Evolutionary conservation across 2,329 filamentous ascomycete genomes (phyloP).

Genomic region (Aspergillus felis): DNA sequence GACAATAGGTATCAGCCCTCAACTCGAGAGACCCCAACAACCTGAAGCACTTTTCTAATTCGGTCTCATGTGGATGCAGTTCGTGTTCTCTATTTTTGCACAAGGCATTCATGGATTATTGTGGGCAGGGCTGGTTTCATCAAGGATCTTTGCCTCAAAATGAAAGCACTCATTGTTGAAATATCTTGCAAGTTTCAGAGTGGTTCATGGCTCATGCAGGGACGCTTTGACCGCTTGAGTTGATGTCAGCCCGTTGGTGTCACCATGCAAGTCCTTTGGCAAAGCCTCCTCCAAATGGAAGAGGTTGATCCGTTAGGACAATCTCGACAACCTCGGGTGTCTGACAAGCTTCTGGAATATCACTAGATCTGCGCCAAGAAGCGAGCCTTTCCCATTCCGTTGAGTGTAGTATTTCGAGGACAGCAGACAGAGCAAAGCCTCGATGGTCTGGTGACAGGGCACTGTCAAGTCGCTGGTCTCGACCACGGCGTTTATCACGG

Average conservation of each 20-base stretch:
- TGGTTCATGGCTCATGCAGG: background rate
- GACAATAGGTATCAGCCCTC: conserved; percentile 1
- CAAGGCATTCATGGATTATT: background rate
- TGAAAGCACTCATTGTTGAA: background rate
- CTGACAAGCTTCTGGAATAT: conserved; percentile 15
- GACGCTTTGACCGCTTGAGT: background rate
- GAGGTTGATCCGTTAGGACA: conserved; percentile 3
- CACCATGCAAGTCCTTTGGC: background rate
- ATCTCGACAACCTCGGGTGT: background rate
- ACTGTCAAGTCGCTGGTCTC: background rate
- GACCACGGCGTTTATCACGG: background rate
- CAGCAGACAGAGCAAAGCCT: background rate
- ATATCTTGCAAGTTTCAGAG: background rate
- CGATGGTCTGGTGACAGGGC: conserved; percentile 8
- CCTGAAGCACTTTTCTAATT: background rate
- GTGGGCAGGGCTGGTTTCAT: background rate
- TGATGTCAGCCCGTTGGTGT: background rate
- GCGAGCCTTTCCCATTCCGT: conserved; percentile 10
- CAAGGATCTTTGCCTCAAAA: background rate
- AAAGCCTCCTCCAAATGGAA: conserved; percentile 1
- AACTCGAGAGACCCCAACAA: background rate
- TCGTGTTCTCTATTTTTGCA: background rate
- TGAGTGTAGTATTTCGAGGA: background rate
- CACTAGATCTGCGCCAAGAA: conserved; percentile 4
- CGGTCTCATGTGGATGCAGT: background rate